These are phyloP conservation scores for Pythium aquatile DNA, from an alignment of 352 stramenopile species.

Conservation along the genomic window DNA sequence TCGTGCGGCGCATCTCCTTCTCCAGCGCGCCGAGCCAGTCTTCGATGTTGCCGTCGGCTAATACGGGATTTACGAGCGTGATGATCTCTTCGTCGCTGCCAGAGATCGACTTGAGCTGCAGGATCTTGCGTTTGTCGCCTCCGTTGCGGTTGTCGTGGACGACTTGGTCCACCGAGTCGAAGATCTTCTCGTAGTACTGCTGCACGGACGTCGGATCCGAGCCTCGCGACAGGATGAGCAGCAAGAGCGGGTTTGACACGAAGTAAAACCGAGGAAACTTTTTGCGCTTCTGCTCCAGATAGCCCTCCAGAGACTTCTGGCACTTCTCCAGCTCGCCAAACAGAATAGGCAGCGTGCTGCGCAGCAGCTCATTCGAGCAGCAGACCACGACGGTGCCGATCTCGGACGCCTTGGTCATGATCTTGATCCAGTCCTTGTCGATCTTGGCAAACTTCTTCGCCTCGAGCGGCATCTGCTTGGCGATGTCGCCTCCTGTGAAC, in stretches of 20 bases:
- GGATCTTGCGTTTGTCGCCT: slow-evolving; percentile 56
- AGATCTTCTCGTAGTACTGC: slow-evolving; percentile 99
- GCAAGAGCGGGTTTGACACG: slow-evolving; percentile 95
- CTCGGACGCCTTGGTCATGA: slow-evolving; percentile 93
- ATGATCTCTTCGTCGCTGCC: slow-evolving; percentile 79
- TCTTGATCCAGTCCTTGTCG: slow-evolving; percentile 98
- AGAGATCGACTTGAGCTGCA: slow-evolving; percentile 72
- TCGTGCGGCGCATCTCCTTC: slow-evolving; percentile 63
- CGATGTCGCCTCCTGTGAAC: slow-evolving; percentile 98
- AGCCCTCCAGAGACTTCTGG: slow-evolving; percentile 97
- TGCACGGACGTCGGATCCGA: slow-evolving; percentile 98
- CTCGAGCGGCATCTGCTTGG: slow-evolving; percentile 98
- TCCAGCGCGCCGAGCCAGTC: slow-evolving; percentile 76
- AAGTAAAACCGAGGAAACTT: slow-evolving; percentile 99
- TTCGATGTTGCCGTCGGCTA: slow-evolving; percentile 79
- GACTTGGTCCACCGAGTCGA: slow-evolving; percentile 88
- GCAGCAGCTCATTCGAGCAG: slow-evolving; percentile 94
- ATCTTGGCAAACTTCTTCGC: slow-evolving; percentile 98
- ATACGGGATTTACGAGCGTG: slow-evolving; percentile 45
- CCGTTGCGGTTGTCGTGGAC: slow-evolving; percentile 49
- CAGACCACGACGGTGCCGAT: slow-evolving; percentile 92
- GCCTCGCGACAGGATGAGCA: slow-evolving; percentile 97
- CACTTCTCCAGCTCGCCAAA: slow-evolving; percentile 98
- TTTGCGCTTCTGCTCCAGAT: slow-evolving; percentile 98
- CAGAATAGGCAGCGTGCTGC: slow-evolving; percentile 96